phyloP scores from a whole-genome alignment of 192 early-diverging fungal genomes.

The Chytriomyces sp. region DNA sequence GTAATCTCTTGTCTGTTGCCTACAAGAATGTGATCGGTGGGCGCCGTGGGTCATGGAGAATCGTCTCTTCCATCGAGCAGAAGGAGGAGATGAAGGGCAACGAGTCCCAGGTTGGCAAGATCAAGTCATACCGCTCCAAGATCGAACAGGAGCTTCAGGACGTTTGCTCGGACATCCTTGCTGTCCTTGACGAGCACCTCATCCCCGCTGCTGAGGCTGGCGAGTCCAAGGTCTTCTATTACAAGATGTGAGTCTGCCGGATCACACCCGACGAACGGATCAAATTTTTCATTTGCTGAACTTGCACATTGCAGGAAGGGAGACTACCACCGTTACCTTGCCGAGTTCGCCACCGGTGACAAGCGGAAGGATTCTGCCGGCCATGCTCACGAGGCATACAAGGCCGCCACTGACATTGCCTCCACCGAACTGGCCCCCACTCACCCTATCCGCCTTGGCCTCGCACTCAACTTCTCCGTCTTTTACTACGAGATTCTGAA shows the following conservation, averaged over 20 bases:
- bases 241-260: slow-evolving; percentile 83
- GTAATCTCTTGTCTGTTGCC: slow-evolving; percentile 97
- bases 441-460: slow-evolving; percentile 97
- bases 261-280: background rate
- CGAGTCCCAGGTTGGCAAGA: slow-evolving; percentile 84
- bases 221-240: slow-evolving; percentile 99
- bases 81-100: slow-evolving; percentile 98
- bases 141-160: slow-evolving; percentile 94
- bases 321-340: slow-evolving; percentile 99
- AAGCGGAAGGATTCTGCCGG: slow-evolving; percentile 80
- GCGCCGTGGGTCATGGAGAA: slow-evolving; percentile 98
- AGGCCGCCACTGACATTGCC: slow-evolving; percentile 93
- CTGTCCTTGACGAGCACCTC: slow-evolving; percentile 86
- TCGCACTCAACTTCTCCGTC: slow-evolving; percentile 98
- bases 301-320: slow-evolving; percentile 74
- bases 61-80: slow-evolving; percentile 98
- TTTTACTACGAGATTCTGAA: slow-evolving; percentile 99
- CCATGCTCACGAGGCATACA: slow-evolving; percentile 90
- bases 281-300: background rate
- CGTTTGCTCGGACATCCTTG: slow-evolving; percentile 94
- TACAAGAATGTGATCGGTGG: slow-evolving; percentile 99
- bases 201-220: slow-evolving; percentile 89
- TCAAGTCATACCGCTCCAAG: slow-evolving; percentile 92
- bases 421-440: slow-evolving; percentile 92
- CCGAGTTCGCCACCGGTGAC: slow-evolving; percentile 92